A percentile compares a stretch with the other conserved stretches of the same genome.
Evolutionary conservation across 768 basidiomycete genomes (phyloP).

Genomic region (Tephrocybe sp.): DNA sequence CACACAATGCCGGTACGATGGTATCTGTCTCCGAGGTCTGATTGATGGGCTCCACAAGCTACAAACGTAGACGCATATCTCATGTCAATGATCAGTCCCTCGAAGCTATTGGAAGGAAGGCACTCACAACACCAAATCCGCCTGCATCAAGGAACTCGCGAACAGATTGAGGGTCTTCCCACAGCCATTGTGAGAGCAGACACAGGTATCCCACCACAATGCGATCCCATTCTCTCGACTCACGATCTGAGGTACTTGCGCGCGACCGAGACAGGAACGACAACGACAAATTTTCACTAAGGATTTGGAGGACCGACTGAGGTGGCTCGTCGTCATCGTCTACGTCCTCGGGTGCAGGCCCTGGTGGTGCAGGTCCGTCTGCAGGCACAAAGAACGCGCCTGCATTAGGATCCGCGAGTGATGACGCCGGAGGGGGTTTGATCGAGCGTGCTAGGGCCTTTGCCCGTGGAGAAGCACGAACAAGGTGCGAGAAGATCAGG

Average conservation of each 20-base stretch:
- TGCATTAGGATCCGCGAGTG: slow-evolving; percentile 26
- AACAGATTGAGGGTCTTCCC: slow-evolving; percentile 91
- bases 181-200: slow-evolving; percentile 88
- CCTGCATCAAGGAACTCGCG: slow-evolving; percentile 89
- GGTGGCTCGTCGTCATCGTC: slow-evolving; percentile 66
- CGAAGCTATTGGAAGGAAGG: background rate
- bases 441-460: slow-evolving; percentile 66
- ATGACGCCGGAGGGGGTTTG: slow-evolving; percentile 42
- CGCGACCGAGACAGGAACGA: slow-evolving; percentile 76
- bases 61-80: background rate
- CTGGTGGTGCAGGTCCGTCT: slow-evolving; percentile 46
- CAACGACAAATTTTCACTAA: slow-evolving; percentile 88
- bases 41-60: slow-evolving; percentile 93
- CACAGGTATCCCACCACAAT: slow-evolving; percentile 83
- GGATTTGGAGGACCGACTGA: slow-evolving; percentile 75
- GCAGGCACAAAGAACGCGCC: slow-evolving; percentile 74
- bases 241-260: slow-evolving; percentile 61
- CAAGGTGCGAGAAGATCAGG: slow-evolving; percentile 76
- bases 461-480: slow-evolving; percentile 62
- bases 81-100: background rate
- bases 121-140: slow-evolving; percentile 83
- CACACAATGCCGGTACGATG: slow-evolving; percentile 85
- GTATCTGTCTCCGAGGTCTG: slow-evolving; percentile 84
- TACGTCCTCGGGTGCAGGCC: slow-evolving; percentile 25
- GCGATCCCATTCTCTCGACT: slow-evolving; percentile 87